Conservation (phyloP, 1,284 basidiomycete genomes). For the Marasmius oreades region DNA sequence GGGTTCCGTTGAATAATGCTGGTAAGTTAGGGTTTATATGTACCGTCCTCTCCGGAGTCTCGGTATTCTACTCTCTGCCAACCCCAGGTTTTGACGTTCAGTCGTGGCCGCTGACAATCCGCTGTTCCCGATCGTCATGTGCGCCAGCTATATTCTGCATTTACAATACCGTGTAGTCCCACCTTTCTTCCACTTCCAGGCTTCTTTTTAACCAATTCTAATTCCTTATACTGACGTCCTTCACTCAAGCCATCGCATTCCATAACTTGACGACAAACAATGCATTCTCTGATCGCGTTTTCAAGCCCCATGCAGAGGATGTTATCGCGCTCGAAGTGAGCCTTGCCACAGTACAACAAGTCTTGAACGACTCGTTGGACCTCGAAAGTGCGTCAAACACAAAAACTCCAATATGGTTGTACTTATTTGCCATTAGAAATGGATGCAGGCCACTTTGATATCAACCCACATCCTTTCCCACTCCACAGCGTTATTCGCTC, state of each 20-base stretch:
- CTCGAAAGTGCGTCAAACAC: constrained; percentile 24
- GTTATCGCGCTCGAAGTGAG: constrained; percentile 41
- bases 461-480: constrained; percentile 39
- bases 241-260: constrained; percentile 18
- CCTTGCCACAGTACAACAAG: constrained; percentile 45
- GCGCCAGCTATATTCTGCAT: background rate
- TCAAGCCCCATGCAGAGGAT: constrained; percentile 24
- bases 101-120: background rate
- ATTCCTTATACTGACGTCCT: background rate
- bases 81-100: background rate
- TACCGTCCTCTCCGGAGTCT: background rate
- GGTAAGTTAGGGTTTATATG: constrained; percentile 21
- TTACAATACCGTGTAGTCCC: background rate
- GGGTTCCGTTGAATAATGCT: constrained; percentile 55
- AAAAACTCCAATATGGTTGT: background rate
- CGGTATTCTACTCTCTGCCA: background rate
- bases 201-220: constrained; percentile 16
- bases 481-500: constrained; percentile 47
- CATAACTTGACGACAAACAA: constrained; percentile 19
- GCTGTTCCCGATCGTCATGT: background rate
- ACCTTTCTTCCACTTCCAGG: background rate
- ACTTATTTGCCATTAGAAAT: constrained; percentile 18
- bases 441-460: constrained; percentile 37
- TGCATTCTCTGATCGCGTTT: constrained; percentile 16
- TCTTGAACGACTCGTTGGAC: constrained; percentile 51